Percentiles rank a stretch among this genome's conserved stretches.
Evolutionary conservation across 2,329 filamentous ascomycete species (phyloP).

Genomic region (Grosmannia huntii): DNA sequence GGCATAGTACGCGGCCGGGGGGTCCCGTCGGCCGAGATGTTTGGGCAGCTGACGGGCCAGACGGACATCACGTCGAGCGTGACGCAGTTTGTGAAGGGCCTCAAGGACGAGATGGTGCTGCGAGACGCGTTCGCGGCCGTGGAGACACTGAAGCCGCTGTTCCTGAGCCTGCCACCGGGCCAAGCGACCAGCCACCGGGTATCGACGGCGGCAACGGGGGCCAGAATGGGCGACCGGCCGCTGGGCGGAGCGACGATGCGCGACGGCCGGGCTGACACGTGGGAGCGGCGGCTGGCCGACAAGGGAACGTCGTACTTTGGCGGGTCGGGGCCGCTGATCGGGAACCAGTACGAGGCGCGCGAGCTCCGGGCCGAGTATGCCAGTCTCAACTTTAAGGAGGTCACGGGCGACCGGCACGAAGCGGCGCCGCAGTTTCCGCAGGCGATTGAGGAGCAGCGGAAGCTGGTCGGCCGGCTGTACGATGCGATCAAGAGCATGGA

Average conservation of each 20-base stretch:
- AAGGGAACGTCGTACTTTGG: not conserved
- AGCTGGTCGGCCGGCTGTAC: conserved; percentile 17
- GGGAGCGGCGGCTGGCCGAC: conserved; percentile 6
- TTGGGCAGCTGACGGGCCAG: conserved; percentile 2
- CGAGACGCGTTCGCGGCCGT: not conserved
- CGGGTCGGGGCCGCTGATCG: conserved; percentile 3
- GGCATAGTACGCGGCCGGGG: not conserved
- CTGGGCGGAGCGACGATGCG: conserved; percentile 4
- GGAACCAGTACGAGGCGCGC: conserved; percentile 5
- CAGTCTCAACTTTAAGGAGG: conserved; percentile 7
- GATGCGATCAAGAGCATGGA: conserved; percentile 15
- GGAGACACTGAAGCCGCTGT: conserved; percentile 3
- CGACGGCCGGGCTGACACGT: conserved; percentile 4
- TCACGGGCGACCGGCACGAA: not conserved
- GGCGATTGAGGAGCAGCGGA: conserved; percentile 12
- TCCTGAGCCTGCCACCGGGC: conserved; percentile 3
- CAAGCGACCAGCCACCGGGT: conserved; percentile 1
- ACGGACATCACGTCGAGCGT: not conserved
- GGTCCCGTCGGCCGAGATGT: not conserved
- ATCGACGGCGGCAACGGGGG: not conserved
- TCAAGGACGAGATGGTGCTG: not conserved
- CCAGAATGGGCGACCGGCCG: not conserved
- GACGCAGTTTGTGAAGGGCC: not conserved
- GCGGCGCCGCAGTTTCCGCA: not conserved
- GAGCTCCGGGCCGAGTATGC: conserved; percentile 10